A percentile compares a stretch with the other conserved stretches of the same genome.
Conservation (phyloP, 805 yeast species). For the Tetrapisispora nanseiensis region DNA sequence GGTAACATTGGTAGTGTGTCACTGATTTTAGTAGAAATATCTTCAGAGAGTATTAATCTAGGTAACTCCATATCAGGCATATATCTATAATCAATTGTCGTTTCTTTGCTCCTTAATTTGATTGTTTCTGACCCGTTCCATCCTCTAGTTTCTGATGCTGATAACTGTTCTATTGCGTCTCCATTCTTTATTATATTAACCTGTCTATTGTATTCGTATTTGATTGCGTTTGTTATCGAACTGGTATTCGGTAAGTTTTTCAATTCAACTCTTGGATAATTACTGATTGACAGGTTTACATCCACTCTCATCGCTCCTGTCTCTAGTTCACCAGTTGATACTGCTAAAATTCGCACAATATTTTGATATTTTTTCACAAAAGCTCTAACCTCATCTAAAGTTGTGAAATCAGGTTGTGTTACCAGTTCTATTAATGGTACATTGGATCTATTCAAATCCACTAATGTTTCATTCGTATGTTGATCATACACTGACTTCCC, state of each 20-base stretch:
- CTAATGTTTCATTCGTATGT: constrained; percentile 30
- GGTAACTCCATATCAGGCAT: constrained; percentile 93
- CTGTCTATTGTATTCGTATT: constrained; percentile 68
- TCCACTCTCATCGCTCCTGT: constrained; percentile 94
- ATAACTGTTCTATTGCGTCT: constrained; percentile 18
- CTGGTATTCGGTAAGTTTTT: constrained; percentile 81
- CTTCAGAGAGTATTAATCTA: constrained; percentile 34
- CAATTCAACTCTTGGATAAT: constrained; percentile 70
- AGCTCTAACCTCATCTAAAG: constrained; percentile 56
- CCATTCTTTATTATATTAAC: constrained; percentile 36
- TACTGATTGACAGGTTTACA: constrained; percentile 77
- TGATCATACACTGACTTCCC: constrained; percentile 61
- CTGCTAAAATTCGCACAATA: constrained; percentile 53
- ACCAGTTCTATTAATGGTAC: constrained; percentile 85
- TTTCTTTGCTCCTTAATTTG: constrained; percentile 66
- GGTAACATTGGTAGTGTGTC: constrained; percentile 48
- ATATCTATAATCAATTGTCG: constrained; percentile 78
- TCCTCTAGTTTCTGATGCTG: constrained; percentile 64
- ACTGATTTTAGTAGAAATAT: constrained; percentile 35
- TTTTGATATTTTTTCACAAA: constrained; percentile 77
- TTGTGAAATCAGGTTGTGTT: constrained; percentile 75
- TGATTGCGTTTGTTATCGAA: constrained; percentile 68
- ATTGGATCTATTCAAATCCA: constrained; percentile 80
- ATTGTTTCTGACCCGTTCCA: constrained; percentile 77
- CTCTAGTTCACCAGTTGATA: constrained; percentile 86